Evolutionary conservation across 2,329 filamentous ascomycete genomes (phyloP).

Genomic region (Lecanoromycetidae sp.): DNA sequence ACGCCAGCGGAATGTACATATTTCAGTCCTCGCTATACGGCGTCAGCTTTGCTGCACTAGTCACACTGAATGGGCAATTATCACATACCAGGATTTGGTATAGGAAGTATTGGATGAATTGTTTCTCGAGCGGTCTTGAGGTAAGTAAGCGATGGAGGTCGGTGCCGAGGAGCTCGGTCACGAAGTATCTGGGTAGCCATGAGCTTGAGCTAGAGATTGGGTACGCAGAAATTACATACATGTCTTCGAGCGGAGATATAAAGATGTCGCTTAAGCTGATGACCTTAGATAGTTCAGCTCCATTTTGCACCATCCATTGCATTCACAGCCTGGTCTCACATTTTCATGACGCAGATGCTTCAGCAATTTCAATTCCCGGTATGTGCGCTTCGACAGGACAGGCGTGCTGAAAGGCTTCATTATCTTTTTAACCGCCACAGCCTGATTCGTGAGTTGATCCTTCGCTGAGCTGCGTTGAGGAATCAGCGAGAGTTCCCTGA

Average conservation of each 20-base stretch:
- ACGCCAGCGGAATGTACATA: conserved; percentile 98
- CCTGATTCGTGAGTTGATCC: conserved; percentile 92
- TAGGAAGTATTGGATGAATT: conserved; percentile 99
- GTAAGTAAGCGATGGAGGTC: conserved; percentile 92
- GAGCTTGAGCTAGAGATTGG: neutral
- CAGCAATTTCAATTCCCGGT: conserved; percentile 90
- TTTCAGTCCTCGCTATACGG: conserved; percentile 74
- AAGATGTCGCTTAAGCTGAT: conserved; percentile 99
- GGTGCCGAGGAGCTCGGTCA: conserved; percentile 92
- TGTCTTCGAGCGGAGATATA: conserved; percentile 96
- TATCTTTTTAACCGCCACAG: conserved; percentile 99
- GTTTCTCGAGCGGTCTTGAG: conserved; percentile 91
- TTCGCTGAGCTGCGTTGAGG: conserved; percentile 63
- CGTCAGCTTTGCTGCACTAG: conserved; percentile 2
- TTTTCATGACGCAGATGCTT: conserved; percentile 97
- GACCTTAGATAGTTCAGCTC: conserved; percentile 44
- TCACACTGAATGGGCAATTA: neutral
- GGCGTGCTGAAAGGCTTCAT: conserved; percentile 99
- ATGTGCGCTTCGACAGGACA: conserved; percentile 92
- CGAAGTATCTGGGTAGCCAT: conserved; percentile 62
- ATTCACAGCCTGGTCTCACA: conserved; percentile 38
- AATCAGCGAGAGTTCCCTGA: conserved; percentile 3
- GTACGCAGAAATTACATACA: conserved; percentile 46
- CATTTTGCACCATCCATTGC: neutral
- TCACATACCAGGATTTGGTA: conserved; percentile 88